Evolutionary conservation across 2,329 filamentous ascomycete species (phyloP), one percentile per base, ranked within the genome.

Genomic region (Raffaelea deltoideospora): DNA sequence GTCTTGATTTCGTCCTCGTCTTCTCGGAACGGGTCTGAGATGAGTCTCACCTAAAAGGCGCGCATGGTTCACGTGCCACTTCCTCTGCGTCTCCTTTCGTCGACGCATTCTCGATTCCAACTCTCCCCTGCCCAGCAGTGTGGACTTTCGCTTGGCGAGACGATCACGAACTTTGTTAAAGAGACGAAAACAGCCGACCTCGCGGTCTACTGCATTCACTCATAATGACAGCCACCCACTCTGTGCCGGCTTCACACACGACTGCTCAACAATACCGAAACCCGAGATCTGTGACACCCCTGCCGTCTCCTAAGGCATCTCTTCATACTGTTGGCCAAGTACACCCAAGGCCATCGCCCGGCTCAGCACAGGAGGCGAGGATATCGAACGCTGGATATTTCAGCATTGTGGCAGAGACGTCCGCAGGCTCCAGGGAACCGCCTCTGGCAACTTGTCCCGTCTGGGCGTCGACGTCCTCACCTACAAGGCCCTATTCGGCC

Each of bases 311-410:
- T 31, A 60, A 63, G 34, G 56, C 60, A 42, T 18, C 44, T 31
- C 59, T 66, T 15, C 62, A 65, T 41, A 70, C 72, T 2, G 67
- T 67, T 34, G 68, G 69, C 44, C 69, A 76, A 50, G 52, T 62
- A 18, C 64, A 70, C 3, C 69, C 70, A 6, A 66, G 61, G 41
- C 51, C 65, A 6, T 67, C 69, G 3, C 64, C 66, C 3, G 41
- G 45, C 29, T 33, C 40, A 5, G 28, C 38, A 20, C 46, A 50
- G 18, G 60, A 64, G 29, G 51, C 50, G 14, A 61, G 65, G 43
- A 59, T 68, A 1, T 60, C 75, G 10, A 88, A 83, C 52, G 83
- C 85, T 11, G 92, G 87, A 53, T 94, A 94, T 57, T 94, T 94
- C 53, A 82, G 81, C 38, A 72, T 92, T 41, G 64, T 76, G 22